phyloP scores from a whole-genome alignment of 768 basidiomycete genomes.

The Tricholoma sp. region DNA sequence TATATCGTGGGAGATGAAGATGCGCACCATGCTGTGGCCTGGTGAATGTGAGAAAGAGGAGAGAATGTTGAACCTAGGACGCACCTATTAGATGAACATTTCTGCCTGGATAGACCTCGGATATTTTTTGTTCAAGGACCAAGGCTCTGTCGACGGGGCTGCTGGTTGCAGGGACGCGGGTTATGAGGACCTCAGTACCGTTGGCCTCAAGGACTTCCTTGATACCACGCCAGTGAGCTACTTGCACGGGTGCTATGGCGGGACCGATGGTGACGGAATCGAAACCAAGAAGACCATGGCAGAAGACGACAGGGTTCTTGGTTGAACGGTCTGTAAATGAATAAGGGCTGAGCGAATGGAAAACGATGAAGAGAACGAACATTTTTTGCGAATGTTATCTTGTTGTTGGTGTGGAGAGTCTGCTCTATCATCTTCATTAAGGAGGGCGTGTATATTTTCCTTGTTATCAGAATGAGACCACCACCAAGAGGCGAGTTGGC shows the following conservation, averaged over 20 bases:
- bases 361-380: constrained; percentile 34
- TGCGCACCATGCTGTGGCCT: constrained; percentile 72
- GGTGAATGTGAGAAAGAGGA: constrained; percentile 6
- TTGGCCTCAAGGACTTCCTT: constrained; percentile 87
- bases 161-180: constrained; percentile 90
- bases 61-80: constrained; percentile 9
- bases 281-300: constrained; percentile 90
- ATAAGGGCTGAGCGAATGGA: constrained; percentile 4
- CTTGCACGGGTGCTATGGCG: constrained; percentile 73
- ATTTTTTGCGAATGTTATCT: constrained; percentile 48
- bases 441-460: constrained; percentile 36
- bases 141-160: constrained; percentile 84
- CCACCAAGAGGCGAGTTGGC: constrained; percentile 33
- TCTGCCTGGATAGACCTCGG: constrained; percentile 72
- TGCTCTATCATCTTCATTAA: constrained; percentile 49
- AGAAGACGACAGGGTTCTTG: constrained; percentile 86
- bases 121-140: constrained; percentile 81
- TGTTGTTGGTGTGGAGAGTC: constrained; percentile 44
- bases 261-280: constrained; percentile 79
- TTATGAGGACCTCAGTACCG: constrained; percentile 87
- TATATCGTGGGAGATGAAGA: background rate
- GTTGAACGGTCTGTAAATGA: constrained; percentile 61
- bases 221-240: constrained; percentile 96
- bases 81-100: constrained; percentile 83
- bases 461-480: constrained; percentile 51